These are phyloP conservation scores for Ilyonectria robusta DNA, from an alignment of 2,329 filamentous ascomycete species.

Conservation along the genomic window DNA sequence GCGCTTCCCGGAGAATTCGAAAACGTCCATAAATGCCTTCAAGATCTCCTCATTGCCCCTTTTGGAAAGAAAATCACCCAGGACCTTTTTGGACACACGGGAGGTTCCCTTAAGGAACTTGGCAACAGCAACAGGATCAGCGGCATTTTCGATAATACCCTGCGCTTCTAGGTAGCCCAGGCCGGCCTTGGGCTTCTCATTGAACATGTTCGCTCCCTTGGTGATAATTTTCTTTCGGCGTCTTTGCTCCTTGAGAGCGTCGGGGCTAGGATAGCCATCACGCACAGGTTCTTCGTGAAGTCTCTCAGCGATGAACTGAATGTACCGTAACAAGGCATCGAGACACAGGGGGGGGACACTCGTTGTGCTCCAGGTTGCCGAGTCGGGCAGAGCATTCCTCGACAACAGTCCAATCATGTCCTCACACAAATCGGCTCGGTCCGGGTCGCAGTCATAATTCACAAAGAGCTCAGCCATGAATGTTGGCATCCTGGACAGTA, in stretches of 20 bases:
- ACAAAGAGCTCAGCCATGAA: slow-evolving; percentile 97
- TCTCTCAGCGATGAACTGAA: slow-evolving; percentile 92
- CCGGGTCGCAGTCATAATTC: slow-evolving; percentile 97
- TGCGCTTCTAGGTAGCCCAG: slow-evolving; percentile 88
- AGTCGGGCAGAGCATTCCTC: slow-evolving; percentile 95
- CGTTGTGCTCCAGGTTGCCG: slow-evolving; percentile 98
- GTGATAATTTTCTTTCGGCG: slow-evolving; percentile 90
- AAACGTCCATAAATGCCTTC: slow-evolving; percentile 86
- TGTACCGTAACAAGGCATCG: slow-evolving; percentile 89
- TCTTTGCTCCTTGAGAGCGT: slow-evolving; percentile 78
- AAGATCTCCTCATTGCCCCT: slow-evolving; percentile 89
- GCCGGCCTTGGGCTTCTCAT: slow-evolving; percentile 92
- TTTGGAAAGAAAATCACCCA: slow-evolving; percentile 96
- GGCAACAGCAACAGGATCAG: slow-evolving; percentile 84
- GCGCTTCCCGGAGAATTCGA: slow-evolving; percentile 88
- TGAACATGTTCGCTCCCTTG: slow-evolving; percentile 90
- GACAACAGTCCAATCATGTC: slow-evolving; percentile 95
- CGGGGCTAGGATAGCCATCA: slow-evolving; percentile 77
- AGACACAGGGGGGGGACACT: slow-evolving; percentile 96
- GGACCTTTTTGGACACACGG: slow-evolving; percentile 87
- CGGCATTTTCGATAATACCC: slow-evolving; percentile 84
- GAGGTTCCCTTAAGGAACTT: slow-evolving; percentile 89
- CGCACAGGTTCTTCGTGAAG: slow-evolving; percentile 77
- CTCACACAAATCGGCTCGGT: slow-evolving; percentile 92
- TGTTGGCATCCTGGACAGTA: slow-evolving; percentile 90